Conservation (phyloP, 176 grass and related monocot genomes). For the Oryza australiensis region DNA sequence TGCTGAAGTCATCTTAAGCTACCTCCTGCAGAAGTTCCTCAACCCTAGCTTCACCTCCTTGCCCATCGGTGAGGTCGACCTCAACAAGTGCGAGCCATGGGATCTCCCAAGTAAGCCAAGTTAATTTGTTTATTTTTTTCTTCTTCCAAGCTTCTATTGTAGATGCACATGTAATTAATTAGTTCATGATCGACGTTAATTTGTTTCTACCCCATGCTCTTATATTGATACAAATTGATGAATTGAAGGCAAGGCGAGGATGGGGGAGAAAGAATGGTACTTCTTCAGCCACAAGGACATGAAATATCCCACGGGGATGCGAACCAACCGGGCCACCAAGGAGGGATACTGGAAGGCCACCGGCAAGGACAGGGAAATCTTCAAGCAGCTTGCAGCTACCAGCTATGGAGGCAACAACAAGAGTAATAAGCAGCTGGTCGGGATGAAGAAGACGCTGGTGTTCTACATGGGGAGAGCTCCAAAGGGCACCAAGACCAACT, state of each 20-base stretch:
- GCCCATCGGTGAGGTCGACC: constrained; percentile 64
- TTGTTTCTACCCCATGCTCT: background rate
- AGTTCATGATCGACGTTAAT: background rate
- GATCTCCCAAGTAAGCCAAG: constrained; percentile 57
- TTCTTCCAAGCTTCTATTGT: background rate
- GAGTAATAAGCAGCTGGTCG: constrained; percentile 21
- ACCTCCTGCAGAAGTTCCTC: constrained; percentile 45
- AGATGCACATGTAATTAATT: background rate
- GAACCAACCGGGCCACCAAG: constrained; percentile 73
- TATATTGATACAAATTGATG: background rate
- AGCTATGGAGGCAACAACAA: background rate
- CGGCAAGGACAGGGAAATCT: constrained; percentile 79
- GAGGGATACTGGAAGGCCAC: constrained; percentile 89
- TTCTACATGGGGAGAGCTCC: constrained; percentile 83
- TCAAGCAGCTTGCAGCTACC: constrained; percentile 2
- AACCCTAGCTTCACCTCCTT: constrained; percentile 44
- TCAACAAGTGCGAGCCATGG: constrained; percentile 94
- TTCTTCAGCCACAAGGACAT: constrained; percentile 64
- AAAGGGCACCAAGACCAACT: constrained; percentile 65
- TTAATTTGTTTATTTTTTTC: no score
- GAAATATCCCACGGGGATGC: constrained; percentile 72
- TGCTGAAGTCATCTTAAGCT: constrained; percentile 53
- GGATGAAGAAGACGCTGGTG: constrained; percentile 90
- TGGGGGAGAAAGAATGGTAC: constrained; percentile 77
- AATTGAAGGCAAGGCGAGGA: constrained; percentile 62